Percentiles rank a stretch among this genome's conserved stretches.
Evolutionary conservation across 495 filamentous ascomycete species (phyloP).

Genomic region (Choiromyces venosus): DNA sequence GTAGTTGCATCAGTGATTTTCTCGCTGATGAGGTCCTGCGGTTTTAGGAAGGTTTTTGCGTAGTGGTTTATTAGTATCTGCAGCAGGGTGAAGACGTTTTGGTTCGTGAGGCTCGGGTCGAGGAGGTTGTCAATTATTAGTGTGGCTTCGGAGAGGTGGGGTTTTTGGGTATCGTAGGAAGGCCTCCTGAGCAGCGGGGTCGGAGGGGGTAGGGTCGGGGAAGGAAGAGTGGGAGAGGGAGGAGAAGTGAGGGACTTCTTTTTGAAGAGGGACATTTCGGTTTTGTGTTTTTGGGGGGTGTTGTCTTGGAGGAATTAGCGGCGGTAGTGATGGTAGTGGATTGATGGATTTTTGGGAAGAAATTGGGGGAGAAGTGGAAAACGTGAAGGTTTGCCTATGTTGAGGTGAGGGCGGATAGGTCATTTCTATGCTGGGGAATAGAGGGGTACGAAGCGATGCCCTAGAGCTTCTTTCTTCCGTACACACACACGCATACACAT

Average conservation of each 20-base stretch:
- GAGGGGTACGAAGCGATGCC: background rate
- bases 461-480: background rate
- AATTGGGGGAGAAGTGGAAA: background rate
- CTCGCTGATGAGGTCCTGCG: background rate
- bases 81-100: background rate
- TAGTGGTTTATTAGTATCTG: background rate
- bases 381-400: background rate
- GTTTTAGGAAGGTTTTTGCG: background rate
- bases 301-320: background rate
- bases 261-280: background rate
- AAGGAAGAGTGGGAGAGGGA: background rate
- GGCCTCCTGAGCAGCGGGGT: background rate
- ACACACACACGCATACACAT: background rate
- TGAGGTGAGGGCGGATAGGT: background rate
- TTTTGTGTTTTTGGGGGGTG: background rate
- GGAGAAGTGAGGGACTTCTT: background rate
- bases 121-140: slow-evolving; percentile 1
- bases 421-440: background rate
- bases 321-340: background rate
- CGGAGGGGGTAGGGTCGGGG: background rate
- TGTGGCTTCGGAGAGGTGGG: background rate
- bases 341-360: background rate
- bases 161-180: background rate
- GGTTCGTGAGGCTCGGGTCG: background rate
- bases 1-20: background rate